Evolutionary conservation across 2,329 filamentous ascomycete genomes (phyloP).

Genomic region (Tolypocladium ovalisporum): DNA sequence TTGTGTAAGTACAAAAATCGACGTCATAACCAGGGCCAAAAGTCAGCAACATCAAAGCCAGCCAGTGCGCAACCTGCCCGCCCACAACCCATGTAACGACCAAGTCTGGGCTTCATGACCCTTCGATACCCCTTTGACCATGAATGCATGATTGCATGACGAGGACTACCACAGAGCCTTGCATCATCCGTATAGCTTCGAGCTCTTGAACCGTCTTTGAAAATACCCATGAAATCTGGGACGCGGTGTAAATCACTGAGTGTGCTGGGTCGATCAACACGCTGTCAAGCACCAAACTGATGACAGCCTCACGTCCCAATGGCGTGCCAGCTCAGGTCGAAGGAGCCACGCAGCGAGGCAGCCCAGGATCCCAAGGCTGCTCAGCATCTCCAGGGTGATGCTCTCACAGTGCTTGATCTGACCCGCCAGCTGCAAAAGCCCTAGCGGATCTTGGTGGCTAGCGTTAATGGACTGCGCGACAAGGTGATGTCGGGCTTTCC

Average conservation of each 20-base stretch:
- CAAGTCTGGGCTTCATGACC: not conserved
- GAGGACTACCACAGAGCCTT: not conserved
- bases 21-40: not conserved
- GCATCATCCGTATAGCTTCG: not conserved
- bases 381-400: conserved; percentile 61
- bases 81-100: not conserved
- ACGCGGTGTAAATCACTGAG: not conserved
- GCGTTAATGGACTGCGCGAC: not conserved
- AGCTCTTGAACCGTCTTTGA: not conserved
- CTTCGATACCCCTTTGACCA: not conserved
- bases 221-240: no score
- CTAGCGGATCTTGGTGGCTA: conserved; percentile 62
- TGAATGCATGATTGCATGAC: not conserved
- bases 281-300: conserved; percentile 2
- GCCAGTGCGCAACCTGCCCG: not conserved
- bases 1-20: not conserved
- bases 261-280: not conserved
- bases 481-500: not conserved
- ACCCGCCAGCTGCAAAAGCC: conserved; percentile 59
- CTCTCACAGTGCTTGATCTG: conserved; percentile 54
- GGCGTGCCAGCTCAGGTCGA: conserved; percentile 11
- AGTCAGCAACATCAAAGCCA: not conserved
- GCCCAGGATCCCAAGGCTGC: conserved; percentile 63
- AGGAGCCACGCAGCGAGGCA: conserved; percentile 56
- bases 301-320: conserved; percentile 4